These are phyloP conservation scores for Leptographium procerum DNA, from an alignment of 2,329 filamentous ascomycete species.

Conservation along the genomic window DNA sequence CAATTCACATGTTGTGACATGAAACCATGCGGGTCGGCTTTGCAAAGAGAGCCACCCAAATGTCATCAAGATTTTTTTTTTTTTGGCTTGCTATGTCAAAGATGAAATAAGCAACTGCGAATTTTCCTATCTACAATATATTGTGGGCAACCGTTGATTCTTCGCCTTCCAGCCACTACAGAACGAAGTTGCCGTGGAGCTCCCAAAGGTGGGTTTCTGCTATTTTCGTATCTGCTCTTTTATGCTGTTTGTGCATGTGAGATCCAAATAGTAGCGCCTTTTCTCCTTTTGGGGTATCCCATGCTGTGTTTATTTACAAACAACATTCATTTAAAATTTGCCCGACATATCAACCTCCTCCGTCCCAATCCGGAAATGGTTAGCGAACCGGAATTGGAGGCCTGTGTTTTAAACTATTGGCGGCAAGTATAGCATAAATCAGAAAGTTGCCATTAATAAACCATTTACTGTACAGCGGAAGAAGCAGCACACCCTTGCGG, in stretches of 20 bases:
- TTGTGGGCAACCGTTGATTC: no score
- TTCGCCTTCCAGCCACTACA: no score
- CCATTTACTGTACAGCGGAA: background rate
- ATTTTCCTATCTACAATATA: no score
- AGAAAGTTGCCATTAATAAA: background rate
- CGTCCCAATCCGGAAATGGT: constrained; percentile 20
- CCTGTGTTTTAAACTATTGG: constrained; percentile 8
- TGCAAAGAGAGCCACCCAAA: background rate
- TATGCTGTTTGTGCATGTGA: background rate
- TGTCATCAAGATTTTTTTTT: background rate
- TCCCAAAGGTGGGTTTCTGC: no score
- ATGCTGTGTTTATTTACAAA: background rate
- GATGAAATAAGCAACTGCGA: no score
- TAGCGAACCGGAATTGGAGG: constrained; percentile 22
- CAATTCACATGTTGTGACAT: background rate
- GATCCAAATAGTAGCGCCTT: background rate
- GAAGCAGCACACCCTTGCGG: no score
- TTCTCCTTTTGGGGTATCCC: background rate
- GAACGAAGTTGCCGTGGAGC: no score
- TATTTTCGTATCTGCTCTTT: background rate
- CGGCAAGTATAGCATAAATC: background rate
- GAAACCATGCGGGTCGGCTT: background rate
- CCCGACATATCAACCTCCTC: constrained; percentile 7
- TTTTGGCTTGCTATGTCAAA: background rate
- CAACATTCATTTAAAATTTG: background rate